phyloP scores from a whole-genome alignment of 2,329 filamentous ascomycete species.

The Alternaria sp. region DNA sequence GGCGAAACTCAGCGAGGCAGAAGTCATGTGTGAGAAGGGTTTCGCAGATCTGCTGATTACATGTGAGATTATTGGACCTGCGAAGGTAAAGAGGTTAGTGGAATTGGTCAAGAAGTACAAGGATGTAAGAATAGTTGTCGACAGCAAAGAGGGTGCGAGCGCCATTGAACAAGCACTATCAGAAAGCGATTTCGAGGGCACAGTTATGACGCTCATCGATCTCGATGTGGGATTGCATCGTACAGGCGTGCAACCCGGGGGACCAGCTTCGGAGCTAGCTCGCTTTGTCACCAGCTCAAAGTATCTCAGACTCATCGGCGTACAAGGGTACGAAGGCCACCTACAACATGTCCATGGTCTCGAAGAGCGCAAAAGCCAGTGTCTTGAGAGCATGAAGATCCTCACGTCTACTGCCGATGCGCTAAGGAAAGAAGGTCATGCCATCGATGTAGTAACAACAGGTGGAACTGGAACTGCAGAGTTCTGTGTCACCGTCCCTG shows the following conservation, averaged over 20 bases:
- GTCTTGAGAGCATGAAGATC: constrained; percentile 58
- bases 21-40: constrained; percentile 52
- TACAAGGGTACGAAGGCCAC: constrained; percentile 65
- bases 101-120: constrained; percentile 54
- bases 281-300: constrained; percentile 48
- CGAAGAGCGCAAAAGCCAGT: constrained; percentile 54
- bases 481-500: constrained; percentile 61
- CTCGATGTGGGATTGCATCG: constrained; percentile 62
- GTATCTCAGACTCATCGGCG: constrained; percentile 58
- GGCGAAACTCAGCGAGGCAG: constrained; percentile 60
- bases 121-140: constrained; percentile 58
- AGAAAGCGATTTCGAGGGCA: constrained; percentile 48
- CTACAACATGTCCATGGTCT: constrained; percentile 60
- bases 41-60: constrained; percentile 63
- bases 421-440: constrained; percentile 54
- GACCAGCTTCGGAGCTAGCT: constrained; percentile 54
- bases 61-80: constrained; percentile 59
- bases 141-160: constrained; percentile 56
- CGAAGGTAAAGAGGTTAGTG: constrained; percentile 59
- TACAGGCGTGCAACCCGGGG: constrained; percentile 58
- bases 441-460: constrained; percentile 61
- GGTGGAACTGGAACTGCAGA: constrained; percentile 64
- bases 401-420: constrained; percentile 56
- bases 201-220: constrained; percentile 58
- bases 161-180: constrained; percentile 58